Evolutionary conservation across 2,329 filamentous ascomycete genomes (phyloP).

Genomic region (Talaromyces sp.): DNA sequence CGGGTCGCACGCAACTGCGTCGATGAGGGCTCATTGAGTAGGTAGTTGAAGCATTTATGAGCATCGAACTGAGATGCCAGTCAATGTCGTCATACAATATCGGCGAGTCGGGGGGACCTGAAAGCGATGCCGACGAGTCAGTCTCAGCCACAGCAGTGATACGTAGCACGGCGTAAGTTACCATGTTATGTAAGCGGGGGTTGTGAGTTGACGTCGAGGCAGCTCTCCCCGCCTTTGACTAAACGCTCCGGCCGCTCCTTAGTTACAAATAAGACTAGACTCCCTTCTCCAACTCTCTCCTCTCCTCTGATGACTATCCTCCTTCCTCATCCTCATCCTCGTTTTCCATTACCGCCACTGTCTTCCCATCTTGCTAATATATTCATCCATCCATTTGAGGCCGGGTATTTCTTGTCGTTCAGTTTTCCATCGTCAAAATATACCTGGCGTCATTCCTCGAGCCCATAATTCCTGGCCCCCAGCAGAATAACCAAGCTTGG

Average conservation of each 20-base stretch:
- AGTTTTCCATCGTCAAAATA: not conserved
- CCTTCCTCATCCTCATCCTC: not conserved
- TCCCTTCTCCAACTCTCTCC: not conserved
- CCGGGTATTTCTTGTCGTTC: not conserved
- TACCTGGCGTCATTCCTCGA: not conserved
- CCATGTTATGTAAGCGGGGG: not conserved
- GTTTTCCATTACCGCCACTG: not conserved
- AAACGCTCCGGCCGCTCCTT: not conserved
- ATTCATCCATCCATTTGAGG: not conserved
- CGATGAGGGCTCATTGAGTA: too few species aligned
- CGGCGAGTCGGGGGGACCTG: not conserved
- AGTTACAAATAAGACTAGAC: not conserved
- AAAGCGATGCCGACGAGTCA: too few species aligned
- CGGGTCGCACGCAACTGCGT: too few species aligned
- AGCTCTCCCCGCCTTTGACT: conserved; percentile 13
- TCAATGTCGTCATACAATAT: too few species aligned
- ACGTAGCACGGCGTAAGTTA: too few species aligned
- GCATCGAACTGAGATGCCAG: too few species aligned
- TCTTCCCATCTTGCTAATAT: not conserved
- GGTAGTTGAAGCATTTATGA: too few species aligned
- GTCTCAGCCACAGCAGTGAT: too few species aligned
- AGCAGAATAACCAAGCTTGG: not conserved
- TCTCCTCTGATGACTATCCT: not conserved
- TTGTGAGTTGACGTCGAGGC: not conserved
- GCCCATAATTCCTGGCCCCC: not conserved